Conservation (phyloP, 2,329 filamentous ascomycete species). For the Neopestalotiopsis sp. region DNA sequence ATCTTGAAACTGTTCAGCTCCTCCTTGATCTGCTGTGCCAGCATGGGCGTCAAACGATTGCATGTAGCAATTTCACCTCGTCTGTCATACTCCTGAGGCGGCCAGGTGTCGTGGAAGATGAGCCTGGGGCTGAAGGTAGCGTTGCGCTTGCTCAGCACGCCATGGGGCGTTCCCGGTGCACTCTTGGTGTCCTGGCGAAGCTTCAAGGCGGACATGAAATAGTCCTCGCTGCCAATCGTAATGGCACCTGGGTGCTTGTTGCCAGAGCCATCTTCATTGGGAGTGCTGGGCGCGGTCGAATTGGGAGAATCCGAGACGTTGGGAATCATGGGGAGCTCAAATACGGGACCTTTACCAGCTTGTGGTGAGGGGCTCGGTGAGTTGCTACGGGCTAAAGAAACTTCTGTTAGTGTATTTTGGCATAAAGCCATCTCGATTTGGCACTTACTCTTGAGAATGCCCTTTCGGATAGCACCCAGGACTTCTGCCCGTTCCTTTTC, state of each 20-base stretch:
- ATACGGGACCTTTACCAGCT: slow-evolving; percentile 58
- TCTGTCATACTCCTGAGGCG: slow-evolving; percentile 92
- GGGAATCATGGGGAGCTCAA: slow-evolving; percentile 67
- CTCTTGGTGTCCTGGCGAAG: slow-evolving; percentile 80
- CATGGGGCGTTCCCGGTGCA: slow-evolving; percentile 78
- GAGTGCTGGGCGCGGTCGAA: slow-evolving; percentile 88
- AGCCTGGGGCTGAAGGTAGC: slow-evolving; percentile 89
- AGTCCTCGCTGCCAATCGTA: slow-evolving; percentile 82
- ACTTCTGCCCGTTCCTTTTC: slow-evolving; percentile 92
- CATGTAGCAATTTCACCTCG: slow-evolving; percentile 96
- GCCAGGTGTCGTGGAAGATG: slow-evolving; percentile 96
- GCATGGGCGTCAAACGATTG: slow-evolving; percentile 94
- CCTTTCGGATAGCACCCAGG: slow-evolving; percentile 89
- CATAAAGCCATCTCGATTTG: not conserved
- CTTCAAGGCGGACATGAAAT: slow-evolving; percentile 81
- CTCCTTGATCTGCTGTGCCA: slow-evolving; percentile 99
- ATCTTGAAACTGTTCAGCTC: slow-evolving; percentile 99
- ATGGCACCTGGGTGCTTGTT: slow-evolving; percentile 74
- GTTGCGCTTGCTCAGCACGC: slow-evolving; percentile 60
- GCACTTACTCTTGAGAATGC: slow-evolving; percentile 86
- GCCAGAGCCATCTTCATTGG: slow-evolving; percentile 74
- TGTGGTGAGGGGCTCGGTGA: slow-evolving; percentile 72
- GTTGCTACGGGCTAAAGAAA: slow-evolving; percentile 62
- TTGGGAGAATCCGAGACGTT: slow-evolving; percentile 77
- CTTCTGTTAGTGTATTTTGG: slow-evolving; percentile 29